Percentiles rank a stretch among this genome's conserved stretches.
Conservation (phyloP, 352 stramenopile species). For the Globisporangium acanthophoron region DNA sequence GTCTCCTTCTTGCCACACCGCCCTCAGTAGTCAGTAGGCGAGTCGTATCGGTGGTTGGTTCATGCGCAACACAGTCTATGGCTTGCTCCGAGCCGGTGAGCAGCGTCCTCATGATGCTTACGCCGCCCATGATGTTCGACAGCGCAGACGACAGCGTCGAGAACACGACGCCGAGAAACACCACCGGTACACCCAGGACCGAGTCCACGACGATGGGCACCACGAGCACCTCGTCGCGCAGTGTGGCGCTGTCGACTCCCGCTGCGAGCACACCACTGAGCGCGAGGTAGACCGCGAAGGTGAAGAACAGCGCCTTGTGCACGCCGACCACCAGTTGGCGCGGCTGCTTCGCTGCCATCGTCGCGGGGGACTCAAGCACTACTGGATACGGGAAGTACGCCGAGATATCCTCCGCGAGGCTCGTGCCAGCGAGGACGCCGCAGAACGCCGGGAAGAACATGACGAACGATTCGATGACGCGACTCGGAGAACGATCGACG, state of each 20-base stretch:
- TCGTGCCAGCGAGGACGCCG: constrained; percentile 28
- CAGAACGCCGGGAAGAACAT: constrained; percentile 43
- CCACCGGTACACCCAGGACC: constrained; percentile 32
- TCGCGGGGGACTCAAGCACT: constrained; percentile 6
- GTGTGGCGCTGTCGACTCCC: constrained; percentile 21
- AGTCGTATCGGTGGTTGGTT: neutral
- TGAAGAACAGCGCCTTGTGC: constrained; percentile 37
- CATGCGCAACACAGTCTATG: neutral
- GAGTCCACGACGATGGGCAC: constrained; percentile 41
- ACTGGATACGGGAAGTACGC: constrained; percentile 11
- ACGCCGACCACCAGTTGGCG: constrained; percentile 35
- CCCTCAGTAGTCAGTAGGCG: neutral
- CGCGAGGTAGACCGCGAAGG: constrained; percentile 23
- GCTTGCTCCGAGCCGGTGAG: neutral
- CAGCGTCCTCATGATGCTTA: constrained; percentile 11
- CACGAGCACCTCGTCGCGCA: constrained; percentile 28
- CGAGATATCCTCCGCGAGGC: constrained; percentile 29
- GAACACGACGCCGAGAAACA: constrained; percentile 34
- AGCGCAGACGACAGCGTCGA: constrained; percentile 41
- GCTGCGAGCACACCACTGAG: constrained; percentile 27
- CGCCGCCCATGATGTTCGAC: constrained; percentile 38
- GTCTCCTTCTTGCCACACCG: neutral
- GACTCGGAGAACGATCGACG: constrained; percentile 6
- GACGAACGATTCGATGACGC: constrained; percentile 28
- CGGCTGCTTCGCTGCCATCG: constrained; percentile 12